These are phyloP conservation scores for Fusarium graminum DNA, from an alignment of 2,329 filamentous ascomycete genomes.

Conservation along the genomic window DNA sequence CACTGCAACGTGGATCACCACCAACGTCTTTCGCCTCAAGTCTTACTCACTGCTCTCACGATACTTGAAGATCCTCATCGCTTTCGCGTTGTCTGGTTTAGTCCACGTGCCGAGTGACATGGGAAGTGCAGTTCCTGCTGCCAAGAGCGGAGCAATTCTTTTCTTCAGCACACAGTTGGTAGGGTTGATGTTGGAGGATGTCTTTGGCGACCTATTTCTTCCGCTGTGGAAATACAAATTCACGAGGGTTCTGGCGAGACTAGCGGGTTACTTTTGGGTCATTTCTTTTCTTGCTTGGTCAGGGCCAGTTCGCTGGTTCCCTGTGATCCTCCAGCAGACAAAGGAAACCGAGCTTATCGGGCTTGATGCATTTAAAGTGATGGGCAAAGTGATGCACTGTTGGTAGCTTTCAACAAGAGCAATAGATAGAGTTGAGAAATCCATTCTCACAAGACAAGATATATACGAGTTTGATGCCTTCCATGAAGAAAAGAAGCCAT, in stretches of 20 bases:
- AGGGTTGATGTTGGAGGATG: conserved; percentile 38
- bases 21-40: conserved; percentile 30
- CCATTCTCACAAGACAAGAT: no score
- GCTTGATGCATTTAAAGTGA: conserved; percentile 29
- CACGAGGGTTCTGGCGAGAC: conserved; percentile 4
- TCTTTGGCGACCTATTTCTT: conserved; percentile 27
- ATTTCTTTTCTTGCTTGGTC: conserved; percentile 42
- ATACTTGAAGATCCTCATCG: conserved; percentile 38
- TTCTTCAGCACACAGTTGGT: conserved; percentile 36
- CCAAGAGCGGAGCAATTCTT: conserved; percentile 40
- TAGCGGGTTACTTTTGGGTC: conserved; percentile 40
- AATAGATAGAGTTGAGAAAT: not conserved
- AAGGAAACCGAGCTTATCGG: conserved; percentile 32
- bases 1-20: conserved; percentile 40
- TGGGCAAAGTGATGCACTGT: conserved; percentile 8
- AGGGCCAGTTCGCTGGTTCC: conserved; percentile 41
- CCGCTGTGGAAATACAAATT: conserved; percentile 27
- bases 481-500: no score
- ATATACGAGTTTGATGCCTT: no score
- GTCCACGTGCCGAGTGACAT: conserved; percentile 40
- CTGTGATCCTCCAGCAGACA: conserved; percentile 34
- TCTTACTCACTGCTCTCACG: conserved; percentile 24
- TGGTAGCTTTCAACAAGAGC: not conserved
- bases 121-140: conserved; percentile 33
- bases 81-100: conserved; percentile 34